Conservation (phyloP, 768 basidiomycete genomes). For the Leccinellum albellum region DNA sequence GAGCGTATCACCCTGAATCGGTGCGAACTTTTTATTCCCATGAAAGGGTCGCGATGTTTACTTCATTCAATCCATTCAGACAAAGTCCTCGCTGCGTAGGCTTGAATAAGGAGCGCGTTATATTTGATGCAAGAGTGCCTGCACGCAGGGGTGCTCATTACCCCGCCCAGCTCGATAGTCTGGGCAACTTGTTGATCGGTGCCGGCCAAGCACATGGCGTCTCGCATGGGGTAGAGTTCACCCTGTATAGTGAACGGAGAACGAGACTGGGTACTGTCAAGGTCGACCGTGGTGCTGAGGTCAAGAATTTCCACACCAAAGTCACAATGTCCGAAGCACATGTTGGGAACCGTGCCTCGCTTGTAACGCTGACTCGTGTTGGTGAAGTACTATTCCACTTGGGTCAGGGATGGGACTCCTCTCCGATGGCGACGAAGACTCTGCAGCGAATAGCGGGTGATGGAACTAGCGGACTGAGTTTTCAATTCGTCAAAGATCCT, state of each 20-base stretch:
- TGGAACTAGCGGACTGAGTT: background rate
- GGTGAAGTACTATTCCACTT: background rate
- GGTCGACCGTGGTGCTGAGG: background rate
- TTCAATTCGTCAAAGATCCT: background rate
- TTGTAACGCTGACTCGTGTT: conserved; percentile 1
- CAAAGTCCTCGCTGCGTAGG: conserved; percentile 32
- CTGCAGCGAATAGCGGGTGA: background rate
- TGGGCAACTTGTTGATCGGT: conserved; percentile 14
- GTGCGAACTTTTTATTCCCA: background rate
- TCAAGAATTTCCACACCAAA: conserved; percentile 11
- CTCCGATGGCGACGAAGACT: background rate
- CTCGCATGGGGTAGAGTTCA: conserved; percentile 13
- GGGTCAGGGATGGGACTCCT: background rate
- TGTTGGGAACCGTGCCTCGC: background rate
- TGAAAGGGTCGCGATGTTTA: background rate
- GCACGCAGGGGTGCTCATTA: conserved; percentile 4
- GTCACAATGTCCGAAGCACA: background rate
- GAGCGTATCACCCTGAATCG: conserved; percentile 7
- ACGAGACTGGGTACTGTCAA: background rate
- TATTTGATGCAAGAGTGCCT: conserved; percentile 22
- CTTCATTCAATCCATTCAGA: conserved; percentile 1
- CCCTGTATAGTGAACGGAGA: conserved; percentile 10
- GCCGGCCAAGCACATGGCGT: conserved; percentile 29
- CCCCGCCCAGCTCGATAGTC: background rate
- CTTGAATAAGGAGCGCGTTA: conserved; percentile 10